A percentile compares a stretch with the other conserved stretches of the same genome.
Evolutionary conservation across 129 eudicot species (phyloP).

Genomic region (Pittosporum tobira): DNA sequence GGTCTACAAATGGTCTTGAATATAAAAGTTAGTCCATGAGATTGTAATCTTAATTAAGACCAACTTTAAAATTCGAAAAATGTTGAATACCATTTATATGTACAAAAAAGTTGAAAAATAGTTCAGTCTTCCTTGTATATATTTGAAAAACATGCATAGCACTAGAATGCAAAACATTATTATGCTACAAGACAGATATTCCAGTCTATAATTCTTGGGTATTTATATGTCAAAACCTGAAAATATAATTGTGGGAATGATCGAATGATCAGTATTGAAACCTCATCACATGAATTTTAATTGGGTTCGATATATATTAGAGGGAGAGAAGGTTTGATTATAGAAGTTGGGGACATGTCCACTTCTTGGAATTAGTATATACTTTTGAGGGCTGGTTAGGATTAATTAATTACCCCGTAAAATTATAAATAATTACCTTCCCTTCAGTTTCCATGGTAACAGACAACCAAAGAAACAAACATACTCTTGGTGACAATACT

Average conservation of each 20-base stretch:
- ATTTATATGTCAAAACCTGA: too few relatives aligned
- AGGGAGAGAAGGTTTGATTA: not conserved
- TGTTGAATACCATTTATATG: too few relatives aligned
- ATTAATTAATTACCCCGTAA: conserved; percentile 12
- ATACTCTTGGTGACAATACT: conserved; percentile 75
- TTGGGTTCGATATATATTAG: not conserved
- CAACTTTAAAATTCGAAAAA: too few relatives aligned
- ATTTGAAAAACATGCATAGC: too few relatives aligned
- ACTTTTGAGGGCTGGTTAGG: conserved; percentile 6
- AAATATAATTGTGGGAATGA: not conserved
- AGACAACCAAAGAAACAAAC: conserved; percentile 73
- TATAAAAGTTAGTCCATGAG: too few relatives aligned
- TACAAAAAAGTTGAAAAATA: too few relatives aligned
- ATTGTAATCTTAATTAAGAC: too few relatives aligned
- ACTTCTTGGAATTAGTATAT: conserved; percentile 13
- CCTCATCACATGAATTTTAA: conserved; percentile 3
- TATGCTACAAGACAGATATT: conserved; percentile 16
- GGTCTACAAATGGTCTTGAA: too few relatives aligned
- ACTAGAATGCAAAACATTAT: too few relatives aligned
- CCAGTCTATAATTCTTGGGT: conserved; percentile 21
- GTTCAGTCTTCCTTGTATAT: too few relatives aligned
- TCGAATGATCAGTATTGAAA: not conserved
- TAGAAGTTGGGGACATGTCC: conserved; percentile 8
- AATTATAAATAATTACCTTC: not conserved
- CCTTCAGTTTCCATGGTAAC: conserved; percentile 18